A percentile compares a stretch with the other conserved stretches of the same genome.
These are phyloP conservation scores for Aspergillus intermedius DNA, from an alignment of 2,329 filamentous ascomycete species.

Conservation along the genomic window DNA sequence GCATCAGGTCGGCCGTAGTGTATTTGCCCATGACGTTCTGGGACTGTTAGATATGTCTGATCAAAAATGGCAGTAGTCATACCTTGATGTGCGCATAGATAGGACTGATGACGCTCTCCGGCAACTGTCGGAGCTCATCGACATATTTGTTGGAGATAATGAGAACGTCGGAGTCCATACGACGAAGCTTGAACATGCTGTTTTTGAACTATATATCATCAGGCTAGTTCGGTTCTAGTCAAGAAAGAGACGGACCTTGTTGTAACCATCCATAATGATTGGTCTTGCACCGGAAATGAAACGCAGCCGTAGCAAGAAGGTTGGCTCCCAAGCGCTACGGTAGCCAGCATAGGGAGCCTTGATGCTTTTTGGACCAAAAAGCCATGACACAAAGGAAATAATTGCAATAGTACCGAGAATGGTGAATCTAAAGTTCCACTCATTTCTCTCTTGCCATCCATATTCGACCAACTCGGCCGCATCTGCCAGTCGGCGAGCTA, in stretches of 20 bases:
- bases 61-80: not conserved
- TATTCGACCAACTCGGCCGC: not conserved
- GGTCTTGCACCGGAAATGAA: not conserved
- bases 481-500: not conserved
- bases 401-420: not conserved
- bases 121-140: slow-evolving; percentile 16
- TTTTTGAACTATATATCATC: slow-evolving; percentile 7
- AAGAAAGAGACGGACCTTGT: not conserved
- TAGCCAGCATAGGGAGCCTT: not conserved
- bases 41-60: not conserved
- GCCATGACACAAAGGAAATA: not conserved
- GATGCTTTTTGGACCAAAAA: not conserved
- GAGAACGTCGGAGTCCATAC: slow-evolving; percentile 13
- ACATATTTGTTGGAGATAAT: slow-evolving; percentile 20
- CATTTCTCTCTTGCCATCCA: not conserved
- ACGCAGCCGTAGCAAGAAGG: not conserved
- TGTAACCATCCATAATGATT: not conserved
- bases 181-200: slow-evolving; percentile 7
- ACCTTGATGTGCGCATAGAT: slow-evolving; percentile 13
- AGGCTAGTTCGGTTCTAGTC: not conserved
- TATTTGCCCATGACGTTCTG: slow-evolving; percentile 2
- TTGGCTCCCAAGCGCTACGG: not conserved
- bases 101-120: slow-evolving; percentile 11
- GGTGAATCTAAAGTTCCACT: not conserved
- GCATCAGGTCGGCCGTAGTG: slow-evolving; percentile 1